Evolutionary conservation across 116 monocot genomes (phyloP), one percentile per base, ranked within the genome.

Genomic region (Zostera marina): DNA sequence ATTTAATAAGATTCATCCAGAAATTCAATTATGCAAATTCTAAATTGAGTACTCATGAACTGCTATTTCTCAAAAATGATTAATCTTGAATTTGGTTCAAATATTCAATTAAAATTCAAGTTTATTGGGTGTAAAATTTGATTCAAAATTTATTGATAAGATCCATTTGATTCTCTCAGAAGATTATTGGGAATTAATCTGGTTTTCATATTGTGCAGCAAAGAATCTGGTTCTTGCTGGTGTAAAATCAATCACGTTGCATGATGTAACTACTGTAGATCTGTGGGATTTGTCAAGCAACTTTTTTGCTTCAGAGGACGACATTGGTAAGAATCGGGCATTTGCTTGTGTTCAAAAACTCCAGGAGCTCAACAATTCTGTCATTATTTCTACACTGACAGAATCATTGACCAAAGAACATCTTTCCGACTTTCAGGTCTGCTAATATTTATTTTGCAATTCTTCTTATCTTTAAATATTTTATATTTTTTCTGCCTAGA

Each of bases 221-320:
- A 89, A 89, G 61, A 89, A 89, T 47, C 78, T 89, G 68, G 81
- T 83, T 43, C 84, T 89, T 45, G 88, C 84, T 0, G 84, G 88
- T 43, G 88, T 89, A 1, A 89, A 78, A 67, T 89, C 88, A 3
- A 71, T 89, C 26, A 81, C 83, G 14, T 55, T 89, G 54, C 88
- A 89, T 67, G 88, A 89, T 72, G 81, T 81, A 61, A 70, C 60
- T 5, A 26, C 52, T 39, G 76, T 81, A 9, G 73, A 80, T 19
- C 22, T 83, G 11, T 83, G 84, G 77, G 84, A 89, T 53, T 65
- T 89, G 39, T 80, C 80, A 9, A 73, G 88, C 64, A 89, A 89
- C 47, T 89, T 89, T 59, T 83, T 80, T 60, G 60, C 83, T 40
- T 73, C 80, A 11, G 80, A 89, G 63, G 73, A 69, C 11, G 84